Evolutionary conservation across 495 filamentous ascomycete species (phyloP), one percentile per base, ranked within the genome.

Genomic region (Polyplosphaeria fusca): DNA sequence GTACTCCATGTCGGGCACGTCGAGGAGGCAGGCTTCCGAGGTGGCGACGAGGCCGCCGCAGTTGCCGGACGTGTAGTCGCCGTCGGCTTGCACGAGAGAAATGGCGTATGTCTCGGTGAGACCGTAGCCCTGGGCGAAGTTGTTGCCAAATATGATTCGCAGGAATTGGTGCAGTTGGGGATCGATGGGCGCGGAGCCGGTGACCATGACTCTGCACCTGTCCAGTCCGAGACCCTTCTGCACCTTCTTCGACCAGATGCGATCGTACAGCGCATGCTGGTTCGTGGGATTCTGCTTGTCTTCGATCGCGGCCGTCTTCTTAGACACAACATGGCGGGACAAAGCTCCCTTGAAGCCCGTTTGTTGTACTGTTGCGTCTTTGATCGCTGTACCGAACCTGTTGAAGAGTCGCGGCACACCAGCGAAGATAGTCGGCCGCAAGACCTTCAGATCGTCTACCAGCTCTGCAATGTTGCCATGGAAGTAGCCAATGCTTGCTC

Each of bases 1-100:
- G 76, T 98, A 98, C 32, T 96, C 91, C 83, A 95, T 95, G 42
- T 97, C 93, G 9, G 94, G 91, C 23, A 96, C 85, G 58, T 91
- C 92, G 61, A 80, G 73, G 43, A 98, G 78, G 68, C 91, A 95
- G 24, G 81, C 75, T 72, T 98, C 93, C n/a, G 79, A 69, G 43
- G 73, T 76, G 12, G 82, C 75, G 46, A 77, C 76, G 1, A 91
- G 76, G 11, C 77, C 81, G 23, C 94, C 93, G 64, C 91, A 93
- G 71, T 91, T 96, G 25, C 90, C 91, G 9, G 82, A 68, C 3
- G 80, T 79, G 64, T 88, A 80, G 67, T 98, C 93, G 39, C 77
- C 75, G 4, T 73, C 61, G 11, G 79, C 55, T 73, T 97, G 93
- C 13, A 79, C 82, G 14, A 86, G 79, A 44, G 74, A 79, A 39